Evolutionary conservation across 2,329 filamentous ascomycete genomes (phyloP), one percentile per base, ranked within the genome.

Genomic region (Thielaviopsis populi): DNA sequence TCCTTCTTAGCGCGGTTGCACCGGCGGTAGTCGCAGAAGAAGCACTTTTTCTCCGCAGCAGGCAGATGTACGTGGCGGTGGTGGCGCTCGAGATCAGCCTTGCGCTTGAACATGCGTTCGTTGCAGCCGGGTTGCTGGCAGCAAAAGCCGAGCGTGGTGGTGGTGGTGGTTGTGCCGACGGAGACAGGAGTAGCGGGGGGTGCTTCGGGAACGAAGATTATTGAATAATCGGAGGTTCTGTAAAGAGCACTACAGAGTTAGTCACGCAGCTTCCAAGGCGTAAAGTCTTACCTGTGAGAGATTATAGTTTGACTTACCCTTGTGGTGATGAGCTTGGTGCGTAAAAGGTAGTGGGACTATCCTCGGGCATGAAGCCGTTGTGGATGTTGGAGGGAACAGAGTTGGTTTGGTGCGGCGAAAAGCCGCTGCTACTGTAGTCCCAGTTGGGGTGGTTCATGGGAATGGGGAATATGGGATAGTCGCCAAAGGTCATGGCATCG

Each of bases 51-150:
- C 59, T 75, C 69, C 19, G 72, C 71, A 1, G 73, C 72, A 0
- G 73, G 72, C 13, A 72, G 70, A 69, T 84, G 81, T 17, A 76
- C 74, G 68, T 80, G 78, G 61, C 74, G 73, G 69, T 76, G 75
- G 70, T 83, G 81, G 17, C 81, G 76, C 60, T 79, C 74, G 10
- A 82, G 76, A 70, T 84, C 81, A 11, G 81, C 80, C 62, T 75
- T 75, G 40, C 81, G 77, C 69, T 75, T 75, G 70, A 83, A 83
- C 1, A 74, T 73, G 61, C 75, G 75, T 37, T 74, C 71, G 37
- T 70, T 71, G 72, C 80, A 83, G 27, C 72, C 73, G 7, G 71
- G 70, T 40, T 70, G 67, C 8, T 74, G 71, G 68, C 78, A 80
- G 40, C 68, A 70, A 62, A 60, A 68, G 37, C 67, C 66, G 19